phyloP scores from a whole-genome alignment of 306 rosid genomes.

The Prunus mira region DNA sequence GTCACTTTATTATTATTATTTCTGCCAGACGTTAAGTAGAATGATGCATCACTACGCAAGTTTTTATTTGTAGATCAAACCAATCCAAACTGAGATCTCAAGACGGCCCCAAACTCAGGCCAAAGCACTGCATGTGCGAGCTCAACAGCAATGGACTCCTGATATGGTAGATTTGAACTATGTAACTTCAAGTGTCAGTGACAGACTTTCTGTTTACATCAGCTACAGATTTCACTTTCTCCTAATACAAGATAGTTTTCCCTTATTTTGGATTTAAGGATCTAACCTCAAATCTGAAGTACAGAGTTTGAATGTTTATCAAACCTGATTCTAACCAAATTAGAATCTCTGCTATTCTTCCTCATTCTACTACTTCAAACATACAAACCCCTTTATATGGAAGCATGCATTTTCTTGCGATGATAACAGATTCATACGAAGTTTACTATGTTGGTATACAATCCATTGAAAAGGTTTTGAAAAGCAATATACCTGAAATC shows the following conservation, averaged over 20 bases:
- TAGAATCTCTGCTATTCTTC: neutral
- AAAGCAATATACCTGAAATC: slow-evolving; percentile 66
- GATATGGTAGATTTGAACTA: no score
- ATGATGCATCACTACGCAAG: neutral
- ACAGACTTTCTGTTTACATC: neutral
- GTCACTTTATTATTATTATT: neutral
- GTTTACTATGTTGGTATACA: neutral
- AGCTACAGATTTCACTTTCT: neutral
- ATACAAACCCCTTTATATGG: neutral
- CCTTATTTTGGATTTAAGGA: no score
- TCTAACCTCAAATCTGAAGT: no score
- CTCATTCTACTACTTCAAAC: neutral
- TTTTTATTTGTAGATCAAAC: neutral
- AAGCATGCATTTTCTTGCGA: neutral
- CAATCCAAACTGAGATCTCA: neutral
- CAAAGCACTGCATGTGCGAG: neutral
- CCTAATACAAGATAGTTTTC: no score
- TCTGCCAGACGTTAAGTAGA: neutral
- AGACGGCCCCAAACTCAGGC: neutral
- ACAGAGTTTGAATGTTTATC: no score
- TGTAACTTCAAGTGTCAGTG: no score
- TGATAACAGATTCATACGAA: neutral
- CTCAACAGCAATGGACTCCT: neutral
- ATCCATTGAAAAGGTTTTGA: neutral
- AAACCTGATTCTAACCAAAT: neutral